Percentiles rank a stretch among this genome's conserved stretches.
These are phyloP conservation scores for Cystobasidiopsis lactophilus DNA, from an alignment of 768 basidiomycete species.

Conservation along the genomic window DNA sequence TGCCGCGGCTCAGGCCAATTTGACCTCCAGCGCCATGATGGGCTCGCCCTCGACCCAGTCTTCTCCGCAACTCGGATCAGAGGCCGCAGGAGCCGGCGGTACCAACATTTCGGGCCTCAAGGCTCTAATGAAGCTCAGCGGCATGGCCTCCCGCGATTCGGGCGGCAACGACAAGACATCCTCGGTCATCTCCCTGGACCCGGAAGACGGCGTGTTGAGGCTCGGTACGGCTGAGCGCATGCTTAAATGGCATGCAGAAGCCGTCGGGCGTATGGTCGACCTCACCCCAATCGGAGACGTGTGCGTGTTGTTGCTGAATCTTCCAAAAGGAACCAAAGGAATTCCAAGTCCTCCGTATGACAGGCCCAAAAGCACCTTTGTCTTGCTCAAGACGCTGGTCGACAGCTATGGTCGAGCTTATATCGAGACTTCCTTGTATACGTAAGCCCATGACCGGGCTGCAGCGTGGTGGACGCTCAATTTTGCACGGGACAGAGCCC, in stretches of 20 bases:
- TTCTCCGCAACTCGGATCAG: too few species aligned
- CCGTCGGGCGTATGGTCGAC: constrained; percentile 81
- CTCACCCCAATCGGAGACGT: constrained; percentile 59
- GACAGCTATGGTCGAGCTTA: constrained; percentile 66
- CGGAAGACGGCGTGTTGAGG: constrained; percentile 54
- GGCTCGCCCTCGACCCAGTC: background rate
- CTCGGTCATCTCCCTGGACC: background rate
- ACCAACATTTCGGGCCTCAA: constrained; percentile 15
- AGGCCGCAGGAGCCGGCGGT: too few species aligned
- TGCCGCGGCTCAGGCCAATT: constrained; percentile 39
- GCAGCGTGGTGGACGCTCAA: too few species aligned
- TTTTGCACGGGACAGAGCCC: too few species aligned
- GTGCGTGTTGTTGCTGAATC: constrained; percentile 39
- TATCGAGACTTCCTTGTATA: constrained; percentile 75
- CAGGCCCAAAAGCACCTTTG: constrained; percentile 73
- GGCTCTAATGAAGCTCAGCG: constrained; percentile 42
- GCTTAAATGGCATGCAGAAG: constrained; percentile 95
- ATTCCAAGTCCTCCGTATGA: background rate
- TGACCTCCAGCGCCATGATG: constrained; percentile 16
- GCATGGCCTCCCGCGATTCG: constrained; percentile 29
- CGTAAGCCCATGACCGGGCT: constrained; percentile 46
- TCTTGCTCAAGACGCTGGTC: constrained; percentile 57
- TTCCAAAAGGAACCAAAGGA: background rate
- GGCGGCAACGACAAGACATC: constrained; percentile 4
- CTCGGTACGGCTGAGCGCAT: constrained; percentile 66